Percentiles rank a stretch among this genome's conserved stretches.
Evolutionary conservation across 768 basidiomycete genomes (phyloP).

Genomic region (Leccinellum luteum): DNA sequence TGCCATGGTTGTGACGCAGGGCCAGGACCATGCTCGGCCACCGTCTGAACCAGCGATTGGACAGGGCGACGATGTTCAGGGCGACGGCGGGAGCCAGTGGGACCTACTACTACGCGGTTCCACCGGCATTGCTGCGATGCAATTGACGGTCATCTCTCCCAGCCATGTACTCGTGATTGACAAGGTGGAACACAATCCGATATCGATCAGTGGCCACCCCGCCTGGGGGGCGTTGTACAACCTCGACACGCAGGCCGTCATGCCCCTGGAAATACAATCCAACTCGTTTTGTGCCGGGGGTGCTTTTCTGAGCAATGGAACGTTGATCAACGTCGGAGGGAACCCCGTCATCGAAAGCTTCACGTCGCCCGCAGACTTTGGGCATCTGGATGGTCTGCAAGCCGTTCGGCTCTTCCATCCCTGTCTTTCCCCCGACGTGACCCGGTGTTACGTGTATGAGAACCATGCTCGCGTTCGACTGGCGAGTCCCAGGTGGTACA

Average conservation of each 20-base stretch:
- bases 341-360: constrained; percentile 69
- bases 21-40: constrained; percentile 14
- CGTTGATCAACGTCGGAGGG: constrained; percentile 75
- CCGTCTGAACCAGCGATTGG: background rate
- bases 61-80: background rate
- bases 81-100: constrained; percentile 42
- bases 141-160: constrained; percentile 63
- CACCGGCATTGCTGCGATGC: constrained; percentile 80
- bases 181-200: constrained; percentile 85
- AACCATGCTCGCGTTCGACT: constrained; percentile 61
- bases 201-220: constrained; percentile 69
- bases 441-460: constrained; percentile 62
- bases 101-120: constrained; percentile 59
- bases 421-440: constrained; percentile 47
- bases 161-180: constrained; percentile 73
- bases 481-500: constrained; percentile 82
- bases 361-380: constrained; percentile 71
- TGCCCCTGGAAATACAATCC: constrained; percentile 62
- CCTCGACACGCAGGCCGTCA: constrained; percentile 58
- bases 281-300: constrained; percentile 90
- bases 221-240: constrained; percentile 81
- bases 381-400: constrained; percentile 71
- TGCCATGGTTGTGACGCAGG: constrained; percentile 63
- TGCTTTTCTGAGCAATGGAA: constrained; percentile 72
- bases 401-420: constrained; percentile 71